Evolutionary conservation across 306 rosid genomes (phyloP), one percentile per base, ranked within the genome.

Genomic region (Cucurbita moschata): DNA sequence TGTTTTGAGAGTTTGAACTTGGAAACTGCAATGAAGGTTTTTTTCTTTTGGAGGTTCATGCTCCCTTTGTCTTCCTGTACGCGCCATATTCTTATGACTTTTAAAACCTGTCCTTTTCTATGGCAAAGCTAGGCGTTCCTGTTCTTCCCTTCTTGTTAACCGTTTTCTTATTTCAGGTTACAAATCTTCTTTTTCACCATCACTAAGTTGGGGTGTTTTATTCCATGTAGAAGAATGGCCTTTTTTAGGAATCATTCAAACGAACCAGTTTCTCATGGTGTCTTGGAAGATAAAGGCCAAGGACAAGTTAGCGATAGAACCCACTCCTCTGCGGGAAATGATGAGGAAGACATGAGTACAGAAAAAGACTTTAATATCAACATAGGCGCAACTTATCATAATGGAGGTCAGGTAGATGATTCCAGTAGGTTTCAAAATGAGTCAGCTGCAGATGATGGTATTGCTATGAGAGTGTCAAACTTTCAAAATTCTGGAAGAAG

Each of bases 301-400:
- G 88, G 83, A 84, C 91, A 85, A 52, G 73, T 81, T 86, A 75
- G 77, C 63, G 80, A 86, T 65, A 88, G 88, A 78, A 82, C 75
- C 71, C 86, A 71, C 51, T 83, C 81, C 73, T 78, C 91, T 18
- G 76, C 81, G 77, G 91, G 90, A 47, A 85, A 86, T 82, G 92
- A 76, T 43, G 81, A 87, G 67, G 77, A 67, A 59, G 96, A 84
- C 76, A 88, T 81, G 55, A 80, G 75, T 19, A 86, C 88, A 64
- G 97, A 87, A 67, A 93, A 85, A 85, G 94, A 89, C 75, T 88
- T 89, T 79, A 91, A 89, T 83, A 94, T 89, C 79, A 88, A 87
- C 83, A 73, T 85, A 85, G 97, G 87, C 79, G 86, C 81, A 39
- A 90, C 78, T 73, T 88, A 89, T 80, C 92, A 88, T 76, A 91